Conservation (phyloP, 2,329 filamentous ascomycete species). For the Acarospora socialis region DNA sequence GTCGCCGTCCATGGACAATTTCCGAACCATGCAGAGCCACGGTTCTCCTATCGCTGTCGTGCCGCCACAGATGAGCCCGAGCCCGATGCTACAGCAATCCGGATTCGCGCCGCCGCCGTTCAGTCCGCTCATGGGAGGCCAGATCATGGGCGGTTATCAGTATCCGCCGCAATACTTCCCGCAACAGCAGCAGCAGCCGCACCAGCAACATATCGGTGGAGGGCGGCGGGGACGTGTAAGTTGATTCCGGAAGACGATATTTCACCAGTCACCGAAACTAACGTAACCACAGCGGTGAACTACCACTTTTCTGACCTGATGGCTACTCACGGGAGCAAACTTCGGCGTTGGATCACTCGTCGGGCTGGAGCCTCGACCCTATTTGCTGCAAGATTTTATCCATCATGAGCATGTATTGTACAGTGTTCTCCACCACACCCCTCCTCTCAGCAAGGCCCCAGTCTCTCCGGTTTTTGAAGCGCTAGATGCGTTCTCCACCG, state of each 20-base stretch:
- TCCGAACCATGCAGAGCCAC: slow-evolving; percentile 27
- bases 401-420: no score
- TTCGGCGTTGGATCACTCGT: no score
- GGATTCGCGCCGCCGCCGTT: slow-evolving; percentile 31
- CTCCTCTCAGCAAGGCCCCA: no score
- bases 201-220: not conserved
- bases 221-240: not conserved
- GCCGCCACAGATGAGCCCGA: slow-evolving; percentile 24
- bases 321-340: not conserved
- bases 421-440: no score
- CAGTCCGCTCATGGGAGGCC: slow-evolving; percentile 29
- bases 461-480: no score
- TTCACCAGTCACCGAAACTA: not conserved
- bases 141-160: slow-evolving; percentile 33
- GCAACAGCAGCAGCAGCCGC: slow-evolving; percentile 26
- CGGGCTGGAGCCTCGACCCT: no score
- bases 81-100: slow-evolving; percentile 34
- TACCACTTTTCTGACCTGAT: not conserved
- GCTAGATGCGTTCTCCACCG: no score
- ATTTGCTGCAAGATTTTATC: no score
- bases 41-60: slow-evolving; percentile 23
- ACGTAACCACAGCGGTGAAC: not conserved
- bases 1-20: slow-evolving; percentile 26
- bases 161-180: slow-evolving; percentile 38
- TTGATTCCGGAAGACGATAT: slow-evolving; percentile 4